Base-by-base conservation (phyloP, 352 stramenopile species). In the Globisporangium cylindrosporum region DNA sequence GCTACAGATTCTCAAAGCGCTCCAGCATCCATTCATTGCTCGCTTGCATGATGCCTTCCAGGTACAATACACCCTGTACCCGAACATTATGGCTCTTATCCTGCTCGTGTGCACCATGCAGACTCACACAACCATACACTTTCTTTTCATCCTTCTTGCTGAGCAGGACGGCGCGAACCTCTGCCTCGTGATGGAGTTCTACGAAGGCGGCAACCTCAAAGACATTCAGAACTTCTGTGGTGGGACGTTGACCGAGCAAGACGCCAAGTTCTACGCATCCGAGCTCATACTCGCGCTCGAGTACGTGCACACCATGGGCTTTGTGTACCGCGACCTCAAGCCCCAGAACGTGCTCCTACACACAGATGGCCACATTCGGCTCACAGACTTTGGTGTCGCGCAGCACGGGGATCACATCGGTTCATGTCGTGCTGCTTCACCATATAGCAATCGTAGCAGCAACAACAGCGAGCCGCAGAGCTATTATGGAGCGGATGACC, bases 231-330 rank as follows among this genome's bases (percentile, higher is more conserved):
- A 15, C 10, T 72, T 71, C 20, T 70, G 60, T 27, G 70, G 73
- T 5, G 70, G 73, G 1, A 41, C 3, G 15, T 14, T 67, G 22
- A 43, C 29, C 14, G 48, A 76, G 59, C 54, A 67, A 70, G 68
- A 79, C 68, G 70, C 67, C 70, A 80, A 73, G 55, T 98, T 99
- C 73, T 99, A 99, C 78, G 81, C 97, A 6, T 97, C 94, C 2
- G 97, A 99, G 77, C 93, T 99, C 53, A 92, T 98, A 43, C 72
- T 92, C 20, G 85, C 95, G 0, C 75, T 99, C 14, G 94, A 99
- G 63, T 80, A 80, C 34, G 61, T 84, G 1, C 77, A 84, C 58
- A 73, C 70, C 0, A 76, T 80, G 66, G 73, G 69, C 15, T 72
- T 82, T 46, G 72, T 88, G 3, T 81, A 71, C 43, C 69, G 72